Evolutionary conservation across 1,139 yeast genomes (phyloP).

Genomic region (Yamadazyma diddensiae): DNA sequence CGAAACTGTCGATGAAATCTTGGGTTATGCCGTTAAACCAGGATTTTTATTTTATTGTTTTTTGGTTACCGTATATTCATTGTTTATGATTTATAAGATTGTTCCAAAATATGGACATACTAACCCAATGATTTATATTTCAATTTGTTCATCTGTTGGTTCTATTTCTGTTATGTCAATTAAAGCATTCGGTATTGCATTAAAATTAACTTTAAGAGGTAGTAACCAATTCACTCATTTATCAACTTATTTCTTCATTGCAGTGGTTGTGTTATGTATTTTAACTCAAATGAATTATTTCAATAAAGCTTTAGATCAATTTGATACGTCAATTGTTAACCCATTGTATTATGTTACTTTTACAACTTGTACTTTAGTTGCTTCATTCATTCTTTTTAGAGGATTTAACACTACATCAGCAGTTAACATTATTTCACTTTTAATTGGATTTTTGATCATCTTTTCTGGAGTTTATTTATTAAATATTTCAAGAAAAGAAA

Average conservation of each 20-base stretch:
- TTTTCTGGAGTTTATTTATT: conserved; percentile 84
- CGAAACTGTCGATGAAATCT: conserved; percentile 82
- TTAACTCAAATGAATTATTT: conserved; percentile 91
- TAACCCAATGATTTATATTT: conserved; percentile 87
- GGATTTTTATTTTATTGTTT: conserved; percentile 70
- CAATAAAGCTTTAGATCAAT: conserved; percentile 90
- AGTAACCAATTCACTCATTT: conserved; percentile 85
- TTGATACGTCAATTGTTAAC: conserved; percentile 88
- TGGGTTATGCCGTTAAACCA: conserved; percentile 77
- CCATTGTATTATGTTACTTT: conserved; percentile 90
- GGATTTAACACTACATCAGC: conserved; percentile 86
- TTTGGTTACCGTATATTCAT: conserved; percentile 61
- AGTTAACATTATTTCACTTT: conserved; percentile 77
- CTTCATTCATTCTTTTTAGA: conserved; percentile 81
- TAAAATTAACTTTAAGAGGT: conserved; percentile 82
- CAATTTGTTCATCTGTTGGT: conserved; percentile 88
- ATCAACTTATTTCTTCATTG: conserved; percentile 77
- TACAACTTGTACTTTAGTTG: conserved; percentile 83
- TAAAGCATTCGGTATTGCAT: conserved; percentile 91
- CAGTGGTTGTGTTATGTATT: conserved; percentile 79
- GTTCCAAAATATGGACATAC: conserved; percentile 79
- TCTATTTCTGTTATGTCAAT: conserved; percentile 90
- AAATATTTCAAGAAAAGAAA: conserved; percentile 72
- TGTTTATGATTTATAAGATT: conserved; percentile 77
- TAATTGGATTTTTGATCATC: conserved; percentile 83